A percentile compares a stretch with the other conserved stretches of the same genome.
phyloP scores from a whole-genome alignment of 1,284 basidiomycete genomes.

The Flammula alnicola region DNA sequence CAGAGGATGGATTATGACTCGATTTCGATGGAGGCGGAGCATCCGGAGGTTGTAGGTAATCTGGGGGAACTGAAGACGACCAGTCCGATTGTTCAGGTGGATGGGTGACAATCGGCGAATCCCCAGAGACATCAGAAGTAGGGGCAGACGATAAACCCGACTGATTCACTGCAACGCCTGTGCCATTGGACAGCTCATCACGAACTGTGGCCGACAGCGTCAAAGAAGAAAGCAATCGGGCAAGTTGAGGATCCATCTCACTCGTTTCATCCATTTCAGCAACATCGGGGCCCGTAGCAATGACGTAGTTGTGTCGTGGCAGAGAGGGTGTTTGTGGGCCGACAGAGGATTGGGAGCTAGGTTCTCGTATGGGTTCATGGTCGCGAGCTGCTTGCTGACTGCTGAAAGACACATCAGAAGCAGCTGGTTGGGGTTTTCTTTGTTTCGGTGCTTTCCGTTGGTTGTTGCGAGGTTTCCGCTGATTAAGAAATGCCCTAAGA shows the following conservation, averaged over 20 bases:
- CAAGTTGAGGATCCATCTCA: slow-evolving; percentile 79
- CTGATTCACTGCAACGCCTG: not conserved
- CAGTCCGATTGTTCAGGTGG: slow-evolving; percentile 25
- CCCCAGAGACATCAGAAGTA: slow-evolving; percentile 18
- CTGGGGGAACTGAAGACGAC: slow-evolving; percentile 31
- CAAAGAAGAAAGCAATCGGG: slow-evolving; percentile 65
- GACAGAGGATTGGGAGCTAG: slow-evolving; percentile 69
- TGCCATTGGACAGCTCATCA: no score
- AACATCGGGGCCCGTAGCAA: slow-evolving; percentile 28
- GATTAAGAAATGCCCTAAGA: slow-evolving; percentile 67
- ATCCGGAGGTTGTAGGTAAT: not conserved
- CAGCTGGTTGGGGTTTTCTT: slow-evolving; percentile 27
- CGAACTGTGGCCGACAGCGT: slow-evolving; percentile 66
- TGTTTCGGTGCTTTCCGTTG: slow-evolving; percentile 35
- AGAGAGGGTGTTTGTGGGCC: slow-evolving; percentile 69
- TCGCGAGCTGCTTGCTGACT: slow-evolving; percentile 24
- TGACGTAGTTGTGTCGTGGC: slow-evolving; percentile 41
- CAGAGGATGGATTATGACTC: not conserved
- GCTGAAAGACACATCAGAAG: slow-evolving; percentile 22
- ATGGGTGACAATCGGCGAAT: slow-evolving; percentile 16
- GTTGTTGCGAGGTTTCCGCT: slow-evolving; percentile 48
- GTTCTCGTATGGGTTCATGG: slow-evolving; percentile 51
- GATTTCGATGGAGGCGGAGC: not conserved
- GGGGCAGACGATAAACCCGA: slow-evolving; percentile 12
- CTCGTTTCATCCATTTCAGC: no score